These are phyloP conservation scores for Beta corolliflora DNA, from an alignment of 179 eudicot genomes.

Conservation along the genomic window DNA sequence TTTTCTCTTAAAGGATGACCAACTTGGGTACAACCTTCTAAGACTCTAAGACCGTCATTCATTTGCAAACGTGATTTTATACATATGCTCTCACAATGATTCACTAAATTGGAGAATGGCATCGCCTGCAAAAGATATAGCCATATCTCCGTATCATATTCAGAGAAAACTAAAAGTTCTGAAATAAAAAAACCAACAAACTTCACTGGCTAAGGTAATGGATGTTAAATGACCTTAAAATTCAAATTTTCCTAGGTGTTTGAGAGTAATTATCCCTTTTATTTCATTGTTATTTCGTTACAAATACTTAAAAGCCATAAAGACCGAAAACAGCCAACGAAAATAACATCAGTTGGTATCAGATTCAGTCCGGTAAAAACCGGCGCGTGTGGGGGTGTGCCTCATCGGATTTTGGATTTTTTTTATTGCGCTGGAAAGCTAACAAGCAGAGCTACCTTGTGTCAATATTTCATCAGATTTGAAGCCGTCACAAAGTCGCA, in stretches of 20 bases:
- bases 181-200: neutral
- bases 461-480: no score
- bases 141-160: conserved; percentile 12
- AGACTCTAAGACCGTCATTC: conserved; percentile 34
- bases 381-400: no score
- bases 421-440: no score
- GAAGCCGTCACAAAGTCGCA: no score
- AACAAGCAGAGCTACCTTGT: no score
- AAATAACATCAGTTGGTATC: no score
- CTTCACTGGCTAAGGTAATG: neutral
- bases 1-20: conserved; percentile 37
- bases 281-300: no score
- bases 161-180: neutral
- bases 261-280: no score
- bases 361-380: no score
- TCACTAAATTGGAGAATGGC: conserved; percentile 58
- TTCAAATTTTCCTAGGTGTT: neutral
- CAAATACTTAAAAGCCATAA: no score
- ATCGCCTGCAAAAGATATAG: conserved; percentile 51
- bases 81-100: conserved; percentile 61
- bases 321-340: no score
- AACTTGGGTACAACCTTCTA: conserved; percentile 32
- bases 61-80: conserved; percentile 34
- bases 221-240: neutral
- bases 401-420: no score